phyloP scores from a whole-genome alignment of 2,329 filamentous ascomycete genomes.

The Fusarium setosum region DNA sequence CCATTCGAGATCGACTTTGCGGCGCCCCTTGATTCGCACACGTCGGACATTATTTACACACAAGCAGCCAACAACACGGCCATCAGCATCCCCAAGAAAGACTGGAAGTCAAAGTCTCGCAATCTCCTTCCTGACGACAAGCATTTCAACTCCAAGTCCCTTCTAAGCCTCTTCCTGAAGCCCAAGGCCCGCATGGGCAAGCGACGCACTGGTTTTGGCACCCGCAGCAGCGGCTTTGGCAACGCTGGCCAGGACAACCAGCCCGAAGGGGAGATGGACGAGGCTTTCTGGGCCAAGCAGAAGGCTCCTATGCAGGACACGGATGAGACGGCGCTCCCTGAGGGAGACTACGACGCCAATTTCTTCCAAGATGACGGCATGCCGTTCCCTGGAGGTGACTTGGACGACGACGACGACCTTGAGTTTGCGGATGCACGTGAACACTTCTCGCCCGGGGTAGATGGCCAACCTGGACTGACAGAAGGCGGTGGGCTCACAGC shows the following conservation, averaged over 20 bases:
- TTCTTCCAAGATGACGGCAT: conserved; percentile 94
- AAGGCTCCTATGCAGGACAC: conserved; percentile 62
- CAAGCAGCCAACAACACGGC: conserved; percentile 82
- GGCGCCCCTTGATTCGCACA: conserved; percentile 75
- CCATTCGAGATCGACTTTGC: conserved; percentile 94
- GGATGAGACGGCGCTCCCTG: conserved; percentile 68
- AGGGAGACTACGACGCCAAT: conserved; percentile 93
- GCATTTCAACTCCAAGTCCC: conserved; percentile 94
- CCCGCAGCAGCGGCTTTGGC: conserved; percentile 54
- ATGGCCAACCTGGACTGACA: conserved; percentile 59
- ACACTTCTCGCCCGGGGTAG: conserved; percentile 76
- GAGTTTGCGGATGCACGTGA: conserved; percentile 86
- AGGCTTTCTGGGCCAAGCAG: conserved; percentile 91
- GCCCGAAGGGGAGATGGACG: conserved; percentile 85
- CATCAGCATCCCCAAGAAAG: conserved; percentile 90
- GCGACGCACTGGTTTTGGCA: conserved; percentile 65
- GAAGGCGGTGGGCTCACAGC: conserved; percentile 62
- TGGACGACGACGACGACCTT: conserved; percentile 72
- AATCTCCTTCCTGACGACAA: conserved; percentile 98
- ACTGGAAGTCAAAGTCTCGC: conserved; percentile 93
- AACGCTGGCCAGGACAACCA: conserved; percentile 60
- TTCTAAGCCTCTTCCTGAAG: conserved; percentile 92
- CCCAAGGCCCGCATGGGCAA: conserved; percentile 87
- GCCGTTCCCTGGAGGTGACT: conserved; percentile 70
- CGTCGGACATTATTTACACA: conserved; percentile 84